Base-by-base conservation (phyloP, 2,329 filamentous ascomycete species). In the Myriosclerotinia scirpicola region DNA sequence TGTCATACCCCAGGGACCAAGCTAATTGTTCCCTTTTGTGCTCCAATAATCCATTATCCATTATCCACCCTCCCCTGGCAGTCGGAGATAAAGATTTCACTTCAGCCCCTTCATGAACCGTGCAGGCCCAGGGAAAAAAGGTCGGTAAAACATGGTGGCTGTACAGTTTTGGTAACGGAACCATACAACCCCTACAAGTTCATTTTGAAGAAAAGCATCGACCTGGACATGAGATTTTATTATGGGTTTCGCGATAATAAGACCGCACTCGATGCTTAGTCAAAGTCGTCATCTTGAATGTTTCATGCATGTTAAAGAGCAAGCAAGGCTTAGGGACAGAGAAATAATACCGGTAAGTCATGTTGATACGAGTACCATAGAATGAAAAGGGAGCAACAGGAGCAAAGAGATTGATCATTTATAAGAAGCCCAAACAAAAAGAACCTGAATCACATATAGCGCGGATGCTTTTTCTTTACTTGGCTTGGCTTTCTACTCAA, bases 61-160 rank as follows among this genome's bases (percentile, higher is more conserved):
- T 42, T 14, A 60, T 50, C 20, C 56, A 15, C 11, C 30, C 30
- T 34, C 44, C 56, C 56, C 30, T 48, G 44, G 20, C 30, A 50
- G 22, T 52, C 58, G 60, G 60, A 54, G 60, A 48, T 38, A 42
- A 42, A 26, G 22, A n/a, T 17, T 34, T 59, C 44, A 60, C 56
- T 50, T 26, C 56, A 60, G 46, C 62, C 62, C 53, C 34, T 56
- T 58, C 53, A 65, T 46, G 62, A 65, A 59, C 62, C 34, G 62
- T 65, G 62, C 62, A 36, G 54, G 42, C 34, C 42, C 40, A 58
- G 62, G 30, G 54, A 53, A 58, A 58, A 22, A 50, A 55, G 26
- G 14, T 55, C 48, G 50, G 61, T 64, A 64, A 64, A 48, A 36
- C 46, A 56, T 20, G 38, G 52, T 34, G 42, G 52, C 53, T 46